Conservation (phyloP, 2,329 filamentous ascomycete genomes). For the Helotiales sp. region DNA sequence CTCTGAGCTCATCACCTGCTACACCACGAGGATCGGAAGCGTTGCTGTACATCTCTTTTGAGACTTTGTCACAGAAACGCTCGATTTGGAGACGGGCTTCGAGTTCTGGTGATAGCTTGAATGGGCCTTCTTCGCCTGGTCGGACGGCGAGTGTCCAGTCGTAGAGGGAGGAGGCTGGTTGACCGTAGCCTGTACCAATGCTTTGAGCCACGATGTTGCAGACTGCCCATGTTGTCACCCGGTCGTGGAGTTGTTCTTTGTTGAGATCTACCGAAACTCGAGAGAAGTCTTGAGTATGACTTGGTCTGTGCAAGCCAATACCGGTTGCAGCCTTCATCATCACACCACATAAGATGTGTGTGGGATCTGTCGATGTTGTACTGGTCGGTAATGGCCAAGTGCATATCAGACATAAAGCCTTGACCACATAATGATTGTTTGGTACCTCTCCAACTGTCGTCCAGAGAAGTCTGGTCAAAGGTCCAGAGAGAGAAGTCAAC, state of each 20-base stretch:
- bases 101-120: constrained; percentile 60
- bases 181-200: constrained; percentile 80
- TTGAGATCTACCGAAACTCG: constrained; percentile 72
- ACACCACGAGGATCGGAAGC: constrained; percentile 71
- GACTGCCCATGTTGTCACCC: constrained; percentile 79
- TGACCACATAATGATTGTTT: constrained; percentile 77
- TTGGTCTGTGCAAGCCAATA: constrained; percentile 78
- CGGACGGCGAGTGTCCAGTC: constrained; percentile 70
- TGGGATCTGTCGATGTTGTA: constrained; percentile 76
- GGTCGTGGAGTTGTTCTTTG: constrained; percentile 76
- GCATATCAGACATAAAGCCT: constrained; percentile 76
- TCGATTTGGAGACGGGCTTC: constrained; percentile 71
- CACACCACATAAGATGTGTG: constrained; percentile 73
- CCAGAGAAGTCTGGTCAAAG: constrained; percentile 73
- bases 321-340: constrained; percentile 89
- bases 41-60: constrained; percentile 78
- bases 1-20: constrained; percentile 65
- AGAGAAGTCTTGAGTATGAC: constrained; percentile 81
- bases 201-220: constrained; percentile 83
- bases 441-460: constrained; percentile 75
- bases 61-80: constrained; percentile 74
- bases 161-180: constrained; percentile 75
- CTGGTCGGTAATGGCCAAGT: constrained; percentile 84
- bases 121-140: constrained; percentile 58
- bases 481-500: constrained; percentile 66